Conservation (phyloP, 2,329 filamentous ascomycete genomes). For the Cladosporium sphaerospermum region DNA sequence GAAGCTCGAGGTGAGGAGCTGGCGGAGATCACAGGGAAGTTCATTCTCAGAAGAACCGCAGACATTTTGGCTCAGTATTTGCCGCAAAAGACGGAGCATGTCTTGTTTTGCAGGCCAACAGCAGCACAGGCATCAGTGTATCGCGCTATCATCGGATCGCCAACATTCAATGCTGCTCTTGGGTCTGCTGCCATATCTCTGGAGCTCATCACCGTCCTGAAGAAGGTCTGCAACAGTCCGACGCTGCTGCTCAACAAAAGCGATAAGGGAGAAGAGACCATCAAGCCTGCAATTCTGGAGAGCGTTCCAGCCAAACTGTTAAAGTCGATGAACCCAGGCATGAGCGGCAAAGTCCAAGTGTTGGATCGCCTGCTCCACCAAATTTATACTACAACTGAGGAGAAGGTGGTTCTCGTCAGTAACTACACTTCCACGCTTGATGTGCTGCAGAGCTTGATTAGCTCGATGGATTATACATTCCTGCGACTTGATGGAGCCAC, state of each 20-base stretch:
- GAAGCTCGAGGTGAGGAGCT: slow-evolving; percentile 57
- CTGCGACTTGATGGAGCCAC: slow-evolving; percentile 66
- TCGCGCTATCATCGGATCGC: slow-evolving; percentile 57
- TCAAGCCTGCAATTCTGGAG: slow-evolving; percentile 23
- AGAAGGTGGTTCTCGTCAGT: slow-evolving; percentile 70
- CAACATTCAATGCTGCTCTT: slow-evolving; percentile 56
- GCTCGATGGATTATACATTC: slow-evolving; percentile 54
- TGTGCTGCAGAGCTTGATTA: slow-evolving; percentile 56
- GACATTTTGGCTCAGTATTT: slow-evolving; percentile 61
- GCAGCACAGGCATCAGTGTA: slow-evolving; percentile 55
- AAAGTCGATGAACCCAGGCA: slow-evolving; percentile 43
- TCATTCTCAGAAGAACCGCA: slow-evolving; percentile 60
- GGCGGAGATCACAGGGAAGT: slow-evolving; percentile 53
- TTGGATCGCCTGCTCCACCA: slow-evolving; percentile 59
- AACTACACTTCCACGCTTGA: slow-evolving; percentile 70
- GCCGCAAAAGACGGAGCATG: slow-evolving; percentile 61
- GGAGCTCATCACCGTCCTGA: slow-evolving; percentile 64
- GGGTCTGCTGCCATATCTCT: slow-evolving; percentile 58
- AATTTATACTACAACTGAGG: slow-evolving; percentile 54
- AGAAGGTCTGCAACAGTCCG: slow-evolving; percentile 69
- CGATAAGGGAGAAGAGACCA: slow-evolving; percentile 39
- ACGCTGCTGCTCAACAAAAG: slow-evolving; percentile 50
- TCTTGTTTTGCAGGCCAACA: slow-evolving; percentile 60
- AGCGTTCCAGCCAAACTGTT: slow-evolving; percentile 51
- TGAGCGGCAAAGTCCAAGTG: slow-evolving; percentile 61